Base-by-base conservation (phyloP, 805 yeast species). In the Barnettozyma sucrosica region DNA sequence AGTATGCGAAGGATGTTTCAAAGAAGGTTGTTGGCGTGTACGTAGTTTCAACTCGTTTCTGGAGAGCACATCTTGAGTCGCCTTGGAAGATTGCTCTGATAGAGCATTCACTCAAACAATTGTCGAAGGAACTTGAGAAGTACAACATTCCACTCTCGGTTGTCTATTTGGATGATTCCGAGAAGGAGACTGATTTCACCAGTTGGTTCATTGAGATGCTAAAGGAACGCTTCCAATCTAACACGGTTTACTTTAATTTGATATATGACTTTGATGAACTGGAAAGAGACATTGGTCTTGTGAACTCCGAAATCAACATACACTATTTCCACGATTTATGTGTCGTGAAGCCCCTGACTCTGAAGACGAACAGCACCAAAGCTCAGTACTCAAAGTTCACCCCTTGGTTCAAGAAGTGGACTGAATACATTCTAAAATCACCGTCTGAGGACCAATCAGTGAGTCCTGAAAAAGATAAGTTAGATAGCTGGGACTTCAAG, bases 381-480 rank as follows among this genome's bases (percentile, higher is more conserved):
- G 66, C 72, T 1, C 73, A 66, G 42, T 75, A 70, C 45, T 67
- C 76, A 2, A 73, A 72, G 10, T 75, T 74, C 50, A 65, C 76
- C 4, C 79, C 79, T 0, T 75, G 77, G 77, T 72, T 64, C 51
- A 70, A 63, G 47, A 65, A 69, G 26, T 75, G 79, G 79, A 55
- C 58, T 7, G 55, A 57, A 14, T 54, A 60, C 42, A 52, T 71
- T 10, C 54, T 65, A 34, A 51, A 52, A 6, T 34, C 55, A 21
- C 49, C 50, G 8, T 25, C 42, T n/a, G 36, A 28, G 36, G 34
- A 45, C 5, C 34, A 10, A 26, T 10, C 40, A 18, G 14, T 39
- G 19, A 14, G 32, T 4, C 25, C 48, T 21, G 41, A 43, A 8
- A 45, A 45, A 7, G 43, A 48, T 20, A 46, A 45, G 25, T 51